Conservation (phyloP, 495 filamentous ascomycete genomes). For the Podospora tetraspora region DNA sequence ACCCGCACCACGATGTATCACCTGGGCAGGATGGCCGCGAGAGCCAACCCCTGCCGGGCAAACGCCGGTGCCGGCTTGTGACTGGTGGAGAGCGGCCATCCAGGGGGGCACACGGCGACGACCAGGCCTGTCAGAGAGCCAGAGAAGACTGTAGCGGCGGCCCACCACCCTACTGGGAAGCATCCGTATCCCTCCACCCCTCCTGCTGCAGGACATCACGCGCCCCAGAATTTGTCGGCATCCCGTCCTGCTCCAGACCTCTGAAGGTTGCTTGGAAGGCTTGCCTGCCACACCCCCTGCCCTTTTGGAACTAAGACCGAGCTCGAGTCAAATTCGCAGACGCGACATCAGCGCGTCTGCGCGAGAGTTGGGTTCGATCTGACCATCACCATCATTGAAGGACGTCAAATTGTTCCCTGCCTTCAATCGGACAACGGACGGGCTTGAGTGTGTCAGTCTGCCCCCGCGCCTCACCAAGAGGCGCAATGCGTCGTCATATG, state of each 20-base stretch:
- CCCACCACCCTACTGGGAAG: slow-evolving; percentile 10
- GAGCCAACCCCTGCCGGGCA: slow-evolving; percentile 12
- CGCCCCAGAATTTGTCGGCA: slow-evolving; percentile 21
- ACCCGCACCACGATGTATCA: slow-evolving; percentile 17
- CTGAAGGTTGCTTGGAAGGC: not conserved
- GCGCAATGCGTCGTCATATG: slow-evolving; percentile 12
- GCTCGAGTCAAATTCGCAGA: not conserved
- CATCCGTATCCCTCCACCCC: slow-evolving; percentile 14
- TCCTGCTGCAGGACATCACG: slow-evolving; percentile 29
- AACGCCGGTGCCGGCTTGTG: not conserved
- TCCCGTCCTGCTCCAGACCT: slow-evolving; percentile 13
- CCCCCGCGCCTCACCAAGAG: not conserved
- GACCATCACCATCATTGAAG: not conserved
- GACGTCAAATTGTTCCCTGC: not conserved
- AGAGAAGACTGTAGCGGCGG: not conserved
- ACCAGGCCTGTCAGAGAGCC: not conserved
- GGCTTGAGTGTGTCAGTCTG: not conserved
- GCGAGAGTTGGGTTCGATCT: not conserved
- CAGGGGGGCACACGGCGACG: slow-evolving; percentile 4
- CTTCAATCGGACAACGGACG: not conserved
- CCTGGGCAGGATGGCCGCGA: slow-evolving; percentile 11
- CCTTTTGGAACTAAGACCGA: slow-evolving; percentile 2
- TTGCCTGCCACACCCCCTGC: slow-evolving; percentile 5
- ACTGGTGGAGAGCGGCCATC: slow-evolving; percentile 5
- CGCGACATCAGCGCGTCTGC: slow-evolving; percentile 11